These are phyloP conservation scores for Colletotrichum tanaceti DNA, from an alignment of 2,329 filamentous ascomycete genomes.

Conservation along the genomic window DNA sequence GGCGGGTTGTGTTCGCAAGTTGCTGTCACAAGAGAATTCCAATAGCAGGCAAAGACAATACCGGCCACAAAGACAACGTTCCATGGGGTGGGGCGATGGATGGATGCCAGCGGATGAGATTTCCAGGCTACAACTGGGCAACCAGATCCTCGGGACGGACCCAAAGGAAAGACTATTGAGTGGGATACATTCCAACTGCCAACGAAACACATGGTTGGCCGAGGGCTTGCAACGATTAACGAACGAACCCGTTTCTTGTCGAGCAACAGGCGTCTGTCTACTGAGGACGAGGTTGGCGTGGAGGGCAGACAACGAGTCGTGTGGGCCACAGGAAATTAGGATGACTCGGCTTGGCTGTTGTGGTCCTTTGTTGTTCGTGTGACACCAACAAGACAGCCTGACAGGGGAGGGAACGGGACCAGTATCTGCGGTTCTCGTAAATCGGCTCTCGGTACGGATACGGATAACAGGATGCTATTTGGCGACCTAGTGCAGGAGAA, in stretches of 20 bases:
- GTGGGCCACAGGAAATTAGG: not conserved
- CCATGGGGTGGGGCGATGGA: conserved; percentile 7
- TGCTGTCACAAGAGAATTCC: not conserved
- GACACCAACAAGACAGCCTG: too few species aligned
- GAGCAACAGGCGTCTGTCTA: conserved; percentile 10
- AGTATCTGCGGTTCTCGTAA: conserved; percentile 24
- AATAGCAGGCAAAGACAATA: not conserved
- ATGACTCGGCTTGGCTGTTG: not conserved
- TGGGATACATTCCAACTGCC: conserved; percentile 2
- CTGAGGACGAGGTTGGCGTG: conserved; percentile 7
- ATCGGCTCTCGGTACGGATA: conserved; percentile 5
- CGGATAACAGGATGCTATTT: not conserved
- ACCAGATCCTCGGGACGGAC: conserved; percentile 29
- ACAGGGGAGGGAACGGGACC: not conserved
- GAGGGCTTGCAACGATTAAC: not conserved
- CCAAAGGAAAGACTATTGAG: not conserved
- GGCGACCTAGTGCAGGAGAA: conserved; percentile 10
- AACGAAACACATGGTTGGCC: not conserved
- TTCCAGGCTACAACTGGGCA: conserved; percentile 4
- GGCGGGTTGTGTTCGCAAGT: not conserved
- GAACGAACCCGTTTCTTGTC: not conserved
- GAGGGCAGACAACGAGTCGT: conserved; percentile 8
- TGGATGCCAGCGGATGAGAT: not conserved
- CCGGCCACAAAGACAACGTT: conserved; percentile 12
- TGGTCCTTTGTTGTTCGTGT: not conserved